These are phyloP conservation scores for Macrophomina phaseolina DNA, from an alignment of 2,329 filamentous ascomycete genomes.

Conservation along the genomic window DNA sequence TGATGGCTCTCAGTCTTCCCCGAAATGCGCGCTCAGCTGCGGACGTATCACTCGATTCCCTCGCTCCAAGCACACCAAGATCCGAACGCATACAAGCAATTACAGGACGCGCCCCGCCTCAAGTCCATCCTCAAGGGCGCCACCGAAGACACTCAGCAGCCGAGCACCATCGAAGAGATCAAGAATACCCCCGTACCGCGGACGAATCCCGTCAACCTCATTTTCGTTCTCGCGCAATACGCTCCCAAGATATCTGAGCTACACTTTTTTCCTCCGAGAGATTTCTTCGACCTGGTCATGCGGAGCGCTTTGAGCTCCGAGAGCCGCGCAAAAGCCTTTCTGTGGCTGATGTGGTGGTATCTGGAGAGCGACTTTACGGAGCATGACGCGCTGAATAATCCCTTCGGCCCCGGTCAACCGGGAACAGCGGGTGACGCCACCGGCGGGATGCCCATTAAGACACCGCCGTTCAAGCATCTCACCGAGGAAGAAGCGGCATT, in stretches of 20 bases:
- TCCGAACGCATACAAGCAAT: slow-evolving; percentile 93
- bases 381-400: slow-evolving; percentile 86
- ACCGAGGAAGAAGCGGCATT: slow-evolving; percentile 66
- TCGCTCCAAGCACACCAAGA: slow-evolving; percentile 95
- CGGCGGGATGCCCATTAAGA: slow-evolving; percentile 57
- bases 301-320: slow-evolving; percentile 79
- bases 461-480: slow-evolving; percentile 71
- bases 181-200: slow-evolving; percentile 71
- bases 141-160: slow-evolving; percentile 87
- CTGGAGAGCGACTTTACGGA: slow-evolving; percentile 93
- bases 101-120: slow-evolving; percentile 92
- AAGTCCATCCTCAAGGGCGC: slow-evolving; percentile 98
- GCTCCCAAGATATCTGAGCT: slow-evolving; percentile 90
- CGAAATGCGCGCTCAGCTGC: slow-evolving; percentile 96
- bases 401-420: slow-evolving; percentile 71
- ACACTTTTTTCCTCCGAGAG: slow-evolving; percentile 82
- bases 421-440: slow-evolving; percentile 45
- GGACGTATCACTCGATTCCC: slow-evolving; percentile 97
- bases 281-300: slow-evolving; percentile 98
- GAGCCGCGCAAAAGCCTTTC: slow-evolving; percentile 84
- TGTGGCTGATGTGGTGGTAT: slow-evolving; percentile 99
- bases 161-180: slow-evolving; percentile 81
- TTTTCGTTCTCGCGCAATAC: slow-evolving; percentile 90
- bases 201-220: slow-evolving; percentile 95
- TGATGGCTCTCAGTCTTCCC: slow-evolving; percentile 76